Percentiles rank a stretch among this genome's conserved stretches.
phyloP scores from a whole-genome alignment of 2,329 filamentous ascomycete genomes.

The Aspergillus caelatus region DNA sequence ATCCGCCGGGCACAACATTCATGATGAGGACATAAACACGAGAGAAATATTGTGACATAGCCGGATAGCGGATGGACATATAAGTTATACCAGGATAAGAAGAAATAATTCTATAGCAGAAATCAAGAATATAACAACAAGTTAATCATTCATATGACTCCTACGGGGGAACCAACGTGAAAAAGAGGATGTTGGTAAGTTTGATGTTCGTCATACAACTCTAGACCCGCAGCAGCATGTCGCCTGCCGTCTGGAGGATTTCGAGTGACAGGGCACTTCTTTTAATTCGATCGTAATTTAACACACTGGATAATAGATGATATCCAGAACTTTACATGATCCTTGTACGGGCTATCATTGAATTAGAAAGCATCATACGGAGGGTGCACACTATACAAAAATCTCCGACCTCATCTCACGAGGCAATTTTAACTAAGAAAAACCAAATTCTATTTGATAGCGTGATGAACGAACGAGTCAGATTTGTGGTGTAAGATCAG shows the following conservation, averaged over 20 bases:
- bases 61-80: neutral
- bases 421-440: neutral
- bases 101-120: neutral
- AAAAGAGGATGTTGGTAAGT: neutral
- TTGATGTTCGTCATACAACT: neutral
- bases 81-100: neutral
- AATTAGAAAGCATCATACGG: neutral
- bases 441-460: constrained; percentile 1
- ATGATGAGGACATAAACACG: constrained; percentile 1
- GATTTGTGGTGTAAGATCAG: constrained; percentile 8
- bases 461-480: constrained; percentile 3
- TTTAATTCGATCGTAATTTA: neutral
- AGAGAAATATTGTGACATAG: neutral
- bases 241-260: neutral
- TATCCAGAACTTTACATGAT: neutral
- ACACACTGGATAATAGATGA: neutral
- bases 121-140: neutral
- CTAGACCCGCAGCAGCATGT: neutral
- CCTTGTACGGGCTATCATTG: neutral
- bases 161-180: neutral
- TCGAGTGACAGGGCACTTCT: neutral
- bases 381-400: neutral
- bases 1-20: constrained; percentile 12
- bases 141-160: neutral
- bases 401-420: neutral